These are phyloP conservation scores for Pythium periplocum DNA, from an alignment of 352 stramenopile species.

Conservation along the genomic window DNA sequence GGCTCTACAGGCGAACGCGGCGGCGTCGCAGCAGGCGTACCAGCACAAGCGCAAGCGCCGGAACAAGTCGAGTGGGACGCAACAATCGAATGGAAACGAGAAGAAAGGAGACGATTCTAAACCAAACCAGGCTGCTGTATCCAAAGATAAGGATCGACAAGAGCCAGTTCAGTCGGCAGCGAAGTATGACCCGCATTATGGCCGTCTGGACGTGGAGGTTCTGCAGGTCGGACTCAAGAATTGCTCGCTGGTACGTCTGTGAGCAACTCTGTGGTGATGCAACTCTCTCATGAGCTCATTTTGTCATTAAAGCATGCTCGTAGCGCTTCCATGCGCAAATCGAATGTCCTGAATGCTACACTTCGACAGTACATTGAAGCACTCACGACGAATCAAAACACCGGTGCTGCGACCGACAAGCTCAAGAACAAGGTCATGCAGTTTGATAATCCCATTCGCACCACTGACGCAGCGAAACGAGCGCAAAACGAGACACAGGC, in stretches of 20 bases:
- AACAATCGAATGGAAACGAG: slow-evolving; percentile 2
- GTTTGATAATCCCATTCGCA: slow-evolving; percentile 67
- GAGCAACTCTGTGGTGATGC: not conserved
- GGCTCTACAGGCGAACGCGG: slow-evolving; percentile 27
- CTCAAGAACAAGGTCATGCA: slow-evolving; percentile 80
- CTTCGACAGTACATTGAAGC: slow-evolving; percentile 39
- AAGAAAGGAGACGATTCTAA: not conserved
- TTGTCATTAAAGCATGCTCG: slow-evolving; percentile 5
- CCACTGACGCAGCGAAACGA: slow-evolving; percentile 22
- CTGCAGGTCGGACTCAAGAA: slow-evolving; percentile 56
- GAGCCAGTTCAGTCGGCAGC: too few relatives aligned
- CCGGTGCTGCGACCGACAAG: slow-evolving; percentile 27
- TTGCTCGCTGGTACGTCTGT: slow-evolving; percentile 46
- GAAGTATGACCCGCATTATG: slow-evolving; percentile 41
- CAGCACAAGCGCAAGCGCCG: slow-evolving; percentile 61
- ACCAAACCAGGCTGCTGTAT: too few relatives aligned
- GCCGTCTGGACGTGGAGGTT: slow-evolving; percentile 39
- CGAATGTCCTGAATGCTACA: slow-evolving; percentile 5
- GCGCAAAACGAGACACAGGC: slow-evolving; percentile 26
- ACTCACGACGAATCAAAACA: slow-evolving; percentile 11
- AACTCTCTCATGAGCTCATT: slow-evolving; percentile 7
- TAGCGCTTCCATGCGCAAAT: slow-evolving; percentile 14
- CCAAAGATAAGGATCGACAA: too few relatives aligned
- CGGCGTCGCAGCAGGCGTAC: slow-evolving; percentile 59
- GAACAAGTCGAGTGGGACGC: not conserved